Evolutionary conservation across 345 rosid species (phyloP), one percentile per base, ranked within the genome.

Genomic region (Eucalyptus cloeziana): DNA sequence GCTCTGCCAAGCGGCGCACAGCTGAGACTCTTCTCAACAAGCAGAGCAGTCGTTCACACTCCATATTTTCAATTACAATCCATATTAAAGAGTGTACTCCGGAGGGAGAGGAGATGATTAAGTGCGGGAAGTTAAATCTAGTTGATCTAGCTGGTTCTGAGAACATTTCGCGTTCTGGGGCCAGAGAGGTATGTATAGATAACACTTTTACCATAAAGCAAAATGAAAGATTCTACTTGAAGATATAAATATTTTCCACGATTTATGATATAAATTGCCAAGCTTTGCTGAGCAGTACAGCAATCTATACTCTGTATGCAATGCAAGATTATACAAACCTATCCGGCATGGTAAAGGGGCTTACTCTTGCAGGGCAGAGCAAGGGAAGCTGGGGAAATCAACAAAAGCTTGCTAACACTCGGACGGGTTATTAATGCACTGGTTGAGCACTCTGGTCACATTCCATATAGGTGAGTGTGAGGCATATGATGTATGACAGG

Each of bases 91-190:
- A 98, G 91, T 94, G 94, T 88, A 98, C 99, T 76, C 99, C 98
- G 17, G 99, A 98, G 92, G 99, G 99, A 19, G 99, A 98, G 94
- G 99, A 98, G 93, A 94, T 98, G 99, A 97, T 98, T 90, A 98
- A 96, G 91, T 96, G 99, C 79, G 99, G 99, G 91, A 98, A 98
- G 92, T 94, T 98, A 88, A 98, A 98, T 92, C 99, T 98, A 87
- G 99, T 98, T 90, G 99, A 97, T 89, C 99, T 98, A 92, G 99
- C 99, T 93, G 99, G 99, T 90, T 98, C 99, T 12, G 99, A 98
- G 94, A 98, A 98, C 93, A 98, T 98, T 92, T 97, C 99, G 14
- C 98, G 99, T 40, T 98, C 99, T 85, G 99, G 99, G 89, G 99
- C 99, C 37, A 91, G 98, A 89, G 99, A 98, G 98, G 99, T 98